Evolutionary conservation across 2,329 filamentous ascomycete genomes (phyloP).

Genomic region (Alternaria ethzedia): DNA sequence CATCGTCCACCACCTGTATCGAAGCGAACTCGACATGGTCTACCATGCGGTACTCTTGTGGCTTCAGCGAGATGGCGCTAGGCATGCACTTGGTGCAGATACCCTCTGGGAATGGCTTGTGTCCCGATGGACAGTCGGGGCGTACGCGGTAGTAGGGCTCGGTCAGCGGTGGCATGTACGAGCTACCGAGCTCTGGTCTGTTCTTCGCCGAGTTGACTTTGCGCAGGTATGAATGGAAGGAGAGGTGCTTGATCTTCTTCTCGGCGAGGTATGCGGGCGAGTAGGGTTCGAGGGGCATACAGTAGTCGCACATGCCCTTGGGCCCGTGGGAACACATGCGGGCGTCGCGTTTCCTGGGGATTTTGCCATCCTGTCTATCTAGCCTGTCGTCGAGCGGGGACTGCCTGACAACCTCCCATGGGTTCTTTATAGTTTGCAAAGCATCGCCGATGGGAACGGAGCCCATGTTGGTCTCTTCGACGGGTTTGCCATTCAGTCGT

Average conservation of each 20-base stretch:
- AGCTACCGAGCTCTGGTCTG: constrained; percentile 90
- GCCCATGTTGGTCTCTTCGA: constrained; percentile 72
- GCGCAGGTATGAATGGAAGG: constrained; percentile 91
- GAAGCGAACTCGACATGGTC: constrained; percentile 97
- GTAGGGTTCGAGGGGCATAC: constrained; percentile 95
- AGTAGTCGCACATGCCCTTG: constrained; percentile 99
- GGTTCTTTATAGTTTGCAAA: constrained; percentile 74
- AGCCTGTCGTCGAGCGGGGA: constrained; percentile 84
- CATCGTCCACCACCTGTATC: constrained; percentile 81
- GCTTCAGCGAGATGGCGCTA: constrained; percentile 92
- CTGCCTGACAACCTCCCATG: constrained; percentile 91
- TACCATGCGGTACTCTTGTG: constrained; percentile 93
- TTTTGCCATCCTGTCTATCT: constrained; percentile 90
- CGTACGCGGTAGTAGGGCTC: constrained; percentile 93
- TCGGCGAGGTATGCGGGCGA: constrained; percentile 86
- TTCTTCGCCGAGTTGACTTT: constrained; percentile 98
- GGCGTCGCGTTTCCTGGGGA: constrained; percentile 72
- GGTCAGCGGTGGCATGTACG: constrained; percentile 92
- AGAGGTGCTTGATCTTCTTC: constrained; percentile 98
- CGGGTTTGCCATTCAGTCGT: constrained; percentile 78
- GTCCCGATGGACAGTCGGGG: constrained; percentile 87
- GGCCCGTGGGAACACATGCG: constrained; percentile 95
- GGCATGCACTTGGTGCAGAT: constrained; percentile 99
- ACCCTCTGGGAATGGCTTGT: constrained; percentile 91
- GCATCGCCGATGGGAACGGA: constrained; percentile 65